Conservation (phyloP, 2,329 filamentous ascomycete species). For the Pseudopyricularia cyperi region DNA sequence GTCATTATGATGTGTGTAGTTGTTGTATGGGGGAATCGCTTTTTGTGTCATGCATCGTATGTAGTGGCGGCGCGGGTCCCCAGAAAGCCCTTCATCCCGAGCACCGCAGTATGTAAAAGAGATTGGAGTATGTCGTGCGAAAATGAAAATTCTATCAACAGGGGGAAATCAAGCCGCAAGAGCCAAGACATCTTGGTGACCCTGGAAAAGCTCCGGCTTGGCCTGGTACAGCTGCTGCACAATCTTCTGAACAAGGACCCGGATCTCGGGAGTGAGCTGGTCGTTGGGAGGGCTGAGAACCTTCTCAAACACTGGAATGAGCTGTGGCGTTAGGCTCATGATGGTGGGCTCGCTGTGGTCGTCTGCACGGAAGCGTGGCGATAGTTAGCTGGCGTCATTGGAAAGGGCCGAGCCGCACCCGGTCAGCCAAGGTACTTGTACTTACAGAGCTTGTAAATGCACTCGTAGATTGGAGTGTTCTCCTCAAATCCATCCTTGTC, state of each 20-base stretch:
- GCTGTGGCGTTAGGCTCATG: conserved; percentile 53
- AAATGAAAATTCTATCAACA: background rate
- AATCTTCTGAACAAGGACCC: conserved; percentile 50
- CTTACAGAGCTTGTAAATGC: conserved; percentile 77
- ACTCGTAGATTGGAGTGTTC: conserved; percentile 86
- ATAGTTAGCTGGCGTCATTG: conserved; percentile 9
- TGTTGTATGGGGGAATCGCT: background rate
- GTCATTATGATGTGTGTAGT: background rate
- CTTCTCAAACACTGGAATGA: conserved; percentile 59
- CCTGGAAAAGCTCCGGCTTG: conserved; percentile 17
- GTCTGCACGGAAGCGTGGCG: conserved; percentile 28
- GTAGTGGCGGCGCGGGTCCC: background rate
- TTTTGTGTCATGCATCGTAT: background rate
- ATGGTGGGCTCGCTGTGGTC: conserved; percentile 56
- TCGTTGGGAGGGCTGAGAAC: conserved; percentile 60
- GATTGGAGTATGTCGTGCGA: background rate
- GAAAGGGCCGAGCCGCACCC: background rate
- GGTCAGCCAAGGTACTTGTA: conserved; percentile 25
- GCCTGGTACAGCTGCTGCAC: conserved; percentile 32
- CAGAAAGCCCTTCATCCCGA: background rate
- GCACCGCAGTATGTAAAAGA: background rate
- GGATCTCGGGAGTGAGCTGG: conserved; percentile 62
- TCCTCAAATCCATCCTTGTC: conserved; percentile 74
- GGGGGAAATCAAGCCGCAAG: conserved; percentile 8
- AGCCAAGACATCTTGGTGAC: conserved; percentile 15